Conservation (phyloP, 495 filamentous ascomycete species). For the Diplogelasinospora grovesii region DNA sequence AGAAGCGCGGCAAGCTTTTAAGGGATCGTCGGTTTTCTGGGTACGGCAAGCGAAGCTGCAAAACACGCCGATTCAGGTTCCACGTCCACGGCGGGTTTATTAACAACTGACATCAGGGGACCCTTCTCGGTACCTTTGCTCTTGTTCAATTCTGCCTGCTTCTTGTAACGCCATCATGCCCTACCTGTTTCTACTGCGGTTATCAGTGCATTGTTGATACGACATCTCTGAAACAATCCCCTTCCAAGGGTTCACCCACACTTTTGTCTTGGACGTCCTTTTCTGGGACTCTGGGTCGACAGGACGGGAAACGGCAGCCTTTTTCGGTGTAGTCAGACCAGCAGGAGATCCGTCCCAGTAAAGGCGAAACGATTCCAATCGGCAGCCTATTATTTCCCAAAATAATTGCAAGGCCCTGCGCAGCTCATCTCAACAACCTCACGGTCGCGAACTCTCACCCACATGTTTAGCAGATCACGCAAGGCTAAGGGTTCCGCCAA, state of each 20-base stretch:
- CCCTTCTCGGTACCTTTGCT: neutral
- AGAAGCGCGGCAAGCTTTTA: neutral
- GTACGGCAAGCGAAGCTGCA: neutral
- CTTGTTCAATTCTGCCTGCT: conserved; percentile 9
- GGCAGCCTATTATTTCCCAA: conserved; percentile 4
- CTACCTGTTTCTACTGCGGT: conserved; percentile 13
- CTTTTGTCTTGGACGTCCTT: conserved; percentile 7
- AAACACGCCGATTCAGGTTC: neutral
- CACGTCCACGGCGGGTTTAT: neutral
- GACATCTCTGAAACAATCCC: conserved; percentile 28
- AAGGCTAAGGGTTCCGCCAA: conserved; percentile 31
- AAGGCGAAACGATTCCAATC: conserved; percentile 11
- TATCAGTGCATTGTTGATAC: conserved; percentile 32
- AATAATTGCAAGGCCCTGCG: conserved; percentile 7
- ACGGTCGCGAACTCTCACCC: conserved; percentile 14
- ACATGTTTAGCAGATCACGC: conserved; percentile 47
- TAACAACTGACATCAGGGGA: neutral
- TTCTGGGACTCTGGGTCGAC: conserved; percentile 6
- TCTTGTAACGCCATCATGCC: conserved; percentile 16
- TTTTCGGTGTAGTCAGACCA: conserved; percentile 15
- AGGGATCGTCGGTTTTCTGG: neutral
- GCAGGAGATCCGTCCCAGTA: conserved; percentile 22
- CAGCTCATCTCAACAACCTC: conserved; percentile 3
- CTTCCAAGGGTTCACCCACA: conserved; percentile 16
- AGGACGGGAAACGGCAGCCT: conserved; percentile 13